These are phyloP conservation scores for Pseudogymnoascus sp. DNA, from an alignment of 2,329 filamentous ascomycete species.

Conservation along the genomic window DNA sequence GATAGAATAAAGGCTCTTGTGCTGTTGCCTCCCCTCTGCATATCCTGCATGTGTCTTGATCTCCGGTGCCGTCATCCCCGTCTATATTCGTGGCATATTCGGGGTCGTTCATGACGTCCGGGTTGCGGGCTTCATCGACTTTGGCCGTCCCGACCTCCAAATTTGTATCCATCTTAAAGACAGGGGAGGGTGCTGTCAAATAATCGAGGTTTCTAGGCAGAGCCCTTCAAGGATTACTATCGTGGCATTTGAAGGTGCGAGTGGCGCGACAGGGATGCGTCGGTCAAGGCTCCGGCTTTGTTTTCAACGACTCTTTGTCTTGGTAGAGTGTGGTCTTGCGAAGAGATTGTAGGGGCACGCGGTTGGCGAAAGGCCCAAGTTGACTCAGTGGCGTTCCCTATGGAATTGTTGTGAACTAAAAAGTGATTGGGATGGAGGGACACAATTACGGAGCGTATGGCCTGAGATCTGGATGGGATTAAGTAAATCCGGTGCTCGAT, in stretches of 20 bases:
- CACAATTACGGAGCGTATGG: conserved; percentile 1
- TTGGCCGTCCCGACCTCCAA: not conserved
- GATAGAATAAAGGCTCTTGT: conserved; percentile 86
- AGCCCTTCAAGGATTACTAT: conserved; percentile 2
- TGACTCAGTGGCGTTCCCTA: not conserved
- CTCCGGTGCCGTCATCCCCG: conserved; percentile 24
- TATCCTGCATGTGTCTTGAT: conserved; percentile 83
- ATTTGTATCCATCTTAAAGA: not conserved
- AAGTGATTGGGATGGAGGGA: conserved; percentile 1
- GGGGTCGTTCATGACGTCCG: conserved; percentile 51
- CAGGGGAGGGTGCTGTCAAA: not conserved
- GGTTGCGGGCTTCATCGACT: conserved; percentile 20
- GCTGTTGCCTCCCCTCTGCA: conserved; percentile 80
- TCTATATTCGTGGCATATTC: conserved; percentile 33
- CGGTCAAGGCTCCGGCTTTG: conserved; percentile 2
- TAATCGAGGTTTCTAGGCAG: conserved; percentile 10
- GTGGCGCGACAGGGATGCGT: conserved; percentile 6
- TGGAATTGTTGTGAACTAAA: conserved; percentile 2
- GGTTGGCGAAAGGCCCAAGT: not conserved
- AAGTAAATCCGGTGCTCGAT: not conserved
- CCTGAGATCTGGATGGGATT: not conserved
- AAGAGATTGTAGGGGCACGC: not conserved
- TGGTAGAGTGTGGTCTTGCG: not conserved
- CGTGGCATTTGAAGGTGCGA: conserved; percentile 2
- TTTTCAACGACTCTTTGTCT: not conserved